Percentiles rank a stretch among this genome's conserved stretches.
Evolutionary conservation across 1,284 basidiomycete genomes (phyloP).

Genomic region (Rhodotorula sp.): DNA sequence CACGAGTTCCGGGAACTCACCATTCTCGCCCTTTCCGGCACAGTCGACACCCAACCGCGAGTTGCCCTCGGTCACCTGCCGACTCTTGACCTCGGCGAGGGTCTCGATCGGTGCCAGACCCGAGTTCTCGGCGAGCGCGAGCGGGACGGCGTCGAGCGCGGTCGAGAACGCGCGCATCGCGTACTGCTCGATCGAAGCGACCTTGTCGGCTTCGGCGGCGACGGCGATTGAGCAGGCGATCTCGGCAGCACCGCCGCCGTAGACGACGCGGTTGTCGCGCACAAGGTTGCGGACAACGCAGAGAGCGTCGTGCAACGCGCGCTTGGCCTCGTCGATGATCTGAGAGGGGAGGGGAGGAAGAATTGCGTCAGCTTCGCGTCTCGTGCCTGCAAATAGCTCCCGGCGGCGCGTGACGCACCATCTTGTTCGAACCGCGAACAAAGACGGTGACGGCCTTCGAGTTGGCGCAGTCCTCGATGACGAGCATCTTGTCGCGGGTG

Average conservation of each 20-base stretch:
- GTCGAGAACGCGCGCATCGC: constrained; percentile 97
- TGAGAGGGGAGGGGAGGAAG: constrained; percentile 47
- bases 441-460: constrained; percentile 95
- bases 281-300: constrained; percentile 96
- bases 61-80: constrained; percentile 85
- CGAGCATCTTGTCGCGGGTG: constrained; percentile 97
- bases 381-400: too few relatives aligned
- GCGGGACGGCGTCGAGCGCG: constrained; percentile 86
- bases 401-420: constrained; percentile 58
- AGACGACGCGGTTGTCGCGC: constrained; percentile 93
- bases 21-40: constrained; percentile 76
- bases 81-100: constrained; percentile 86
- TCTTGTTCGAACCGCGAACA: constrained; percentile 96
- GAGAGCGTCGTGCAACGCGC: constrained; percentile 94
- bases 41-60: constrained; percentile 92
- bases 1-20: constrained; percentile 53
- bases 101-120: constrained; percentile 95
- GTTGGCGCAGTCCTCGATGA: constrained; percentile 98
- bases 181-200: constrained; percentile 96
- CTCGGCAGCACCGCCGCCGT: constrained; percentile 96
- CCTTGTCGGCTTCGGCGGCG: constrained; percentile 91
- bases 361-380: too few relatives aligned
- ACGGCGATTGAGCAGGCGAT: constrained; percentile 94
- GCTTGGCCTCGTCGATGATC: constrained; percentile 98
- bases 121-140: constrained; percentile 96